Evolutionary conservation across 306 rosid genomes (phyloP).

Genomic region (Cucumis sativus): DNA sequence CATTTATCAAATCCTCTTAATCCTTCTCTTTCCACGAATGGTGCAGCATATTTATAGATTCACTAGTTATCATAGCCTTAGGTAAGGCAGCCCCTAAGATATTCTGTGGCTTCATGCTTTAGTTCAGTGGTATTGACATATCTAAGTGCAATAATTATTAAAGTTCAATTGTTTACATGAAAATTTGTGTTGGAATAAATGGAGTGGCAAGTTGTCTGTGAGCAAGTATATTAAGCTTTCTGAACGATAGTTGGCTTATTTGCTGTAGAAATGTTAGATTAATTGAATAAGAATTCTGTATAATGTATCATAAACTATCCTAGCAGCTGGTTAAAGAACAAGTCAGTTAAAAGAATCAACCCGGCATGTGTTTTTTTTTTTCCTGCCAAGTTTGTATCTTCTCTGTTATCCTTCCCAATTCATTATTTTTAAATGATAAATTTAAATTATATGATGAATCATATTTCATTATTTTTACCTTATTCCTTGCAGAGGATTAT

Average conservation of each 20-base stretch:
- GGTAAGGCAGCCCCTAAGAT: neutral
- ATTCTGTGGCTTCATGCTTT: neutral
- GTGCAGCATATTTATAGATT: neutral
- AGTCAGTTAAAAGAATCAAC: neutral
- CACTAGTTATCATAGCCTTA: neutral
- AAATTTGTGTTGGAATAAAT: neutral
- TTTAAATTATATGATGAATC: neutral
- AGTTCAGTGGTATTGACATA: neutral
- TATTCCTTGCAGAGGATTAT: constrained; percentile 36
- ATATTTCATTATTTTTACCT: neutral
- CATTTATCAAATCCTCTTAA: constrained; percentile 25
- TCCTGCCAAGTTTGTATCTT: neutral
- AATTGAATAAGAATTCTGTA: neutral
- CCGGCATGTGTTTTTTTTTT: neutral
- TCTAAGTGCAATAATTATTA: neutral
- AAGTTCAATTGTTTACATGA: neutral
- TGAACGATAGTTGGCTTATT: neutral
- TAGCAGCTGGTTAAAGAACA: neutral
- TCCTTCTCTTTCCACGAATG: neutral
- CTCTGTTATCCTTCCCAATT: neutral
- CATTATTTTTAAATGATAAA: neutral
- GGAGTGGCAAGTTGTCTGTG: neutral
- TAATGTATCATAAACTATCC: neutral
- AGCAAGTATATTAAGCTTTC: neutral
- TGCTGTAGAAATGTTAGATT: neutral